Evolutionary conservation across 805 yeast genomes (phyloP).

Genomic region (Cyberlindnera suaveolens): DNA sequence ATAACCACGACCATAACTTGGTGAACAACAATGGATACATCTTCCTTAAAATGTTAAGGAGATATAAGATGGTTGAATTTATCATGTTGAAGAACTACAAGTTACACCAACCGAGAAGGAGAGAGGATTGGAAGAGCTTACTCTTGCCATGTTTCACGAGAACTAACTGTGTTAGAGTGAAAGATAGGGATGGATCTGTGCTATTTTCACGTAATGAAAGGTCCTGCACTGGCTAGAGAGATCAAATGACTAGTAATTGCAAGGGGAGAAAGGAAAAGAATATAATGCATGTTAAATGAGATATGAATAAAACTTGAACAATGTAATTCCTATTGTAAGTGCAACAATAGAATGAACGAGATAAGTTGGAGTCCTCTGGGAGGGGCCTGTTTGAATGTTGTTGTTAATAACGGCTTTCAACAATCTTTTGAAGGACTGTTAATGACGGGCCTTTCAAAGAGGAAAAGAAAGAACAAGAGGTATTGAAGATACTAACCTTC

Average conservation of each 20-base stretch:
- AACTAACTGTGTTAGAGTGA: constrained; percentile 29
- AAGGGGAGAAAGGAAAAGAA: neutral
- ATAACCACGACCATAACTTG: constrained; percentile 22
- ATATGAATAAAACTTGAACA: no score
- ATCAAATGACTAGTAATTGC: neutral
- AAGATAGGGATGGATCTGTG: constrained; percentile 35
- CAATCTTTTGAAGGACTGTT: constrained; percentile 6
- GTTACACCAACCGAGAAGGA: constrained; percentile 31
- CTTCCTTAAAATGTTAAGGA: constrained; percentile 27
- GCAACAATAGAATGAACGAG: no score
- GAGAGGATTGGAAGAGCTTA: constrained; percentile 33
- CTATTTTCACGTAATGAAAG: constrained; percentile 28
- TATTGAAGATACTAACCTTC: constrained; percentile 16
- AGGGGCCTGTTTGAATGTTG: neutral
- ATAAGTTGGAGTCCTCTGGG: no score
- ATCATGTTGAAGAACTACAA: constrained; percentile 30
- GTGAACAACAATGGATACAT: constrained; percentile 32
- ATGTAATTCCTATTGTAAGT: no score
- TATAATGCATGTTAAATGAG: no score
- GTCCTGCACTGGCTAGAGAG: neutral
- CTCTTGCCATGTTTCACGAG: constrained; percentile 29
- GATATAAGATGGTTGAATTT: constrained; percentile 30
- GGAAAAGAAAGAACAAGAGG: neutral
- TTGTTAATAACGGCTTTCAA: constrained; percentile 9
- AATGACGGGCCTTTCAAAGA: constrained; percentile 3